Conservation (phyloP, 2,329 filamentous ascomycete genomes). For the Stachybotrys echinatus region DNA sequence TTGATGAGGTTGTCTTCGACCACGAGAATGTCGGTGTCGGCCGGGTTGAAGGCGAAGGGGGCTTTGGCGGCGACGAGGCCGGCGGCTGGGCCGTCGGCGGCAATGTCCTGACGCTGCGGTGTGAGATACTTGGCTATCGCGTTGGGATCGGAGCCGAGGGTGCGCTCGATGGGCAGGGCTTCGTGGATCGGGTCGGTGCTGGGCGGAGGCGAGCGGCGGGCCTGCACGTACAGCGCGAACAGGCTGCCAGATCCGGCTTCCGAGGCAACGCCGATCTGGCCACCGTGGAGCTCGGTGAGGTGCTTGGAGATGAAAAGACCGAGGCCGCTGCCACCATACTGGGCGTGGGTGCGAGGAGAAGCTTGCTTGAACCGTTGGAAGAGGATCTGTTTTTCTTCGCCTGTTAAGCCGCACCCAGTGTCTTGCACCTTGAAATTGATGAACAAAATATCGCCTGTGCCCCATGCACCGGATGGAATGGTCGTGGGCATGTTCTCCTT, state of each 20-base stretch:
- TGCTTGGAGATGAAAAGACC: slow-evolving; percentile 61
- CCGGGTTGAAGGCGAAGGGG: slow-evolving; percentile 15
- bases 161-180: neutral
- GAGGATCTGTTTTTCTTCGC: slow-evolving; percentile 58
- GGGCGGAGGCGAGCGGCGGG: slow-evolving; percentile 33
- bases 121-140: neutral
- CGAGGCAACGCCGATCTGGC: slow-evolving; percentile 58
- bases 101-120: slow-evolving; percentile 1
- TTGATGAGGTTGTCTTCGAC: slow-evolving; percentile 67
- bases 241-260: slow-evolving; percentile 52
- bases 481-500: slow-evolving; percentile 6
- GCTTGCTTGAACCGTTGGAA: slow-evolving; percentile 67
- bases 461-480: slow-evolving; percentile 21
- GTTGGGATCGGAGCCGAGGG: neutral
- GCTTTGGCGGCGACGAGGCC: neutral
- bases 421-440: slow-evolving; percentile 54
- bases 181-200: slow-evolving; percentile 7
- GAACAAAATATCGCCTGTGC: slow-evolving; percentile 25
- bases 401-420: slow-evolving; percentile 58
- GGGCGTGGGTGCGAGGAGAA: slow-evolving; percentile 40
- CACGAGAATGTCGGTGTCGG: slow-evolving; percentile 53
- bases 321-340: slow-evolving; percentile 59
- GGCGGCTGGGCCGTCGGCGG: neutral
- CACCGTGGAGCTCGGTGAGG: slow-evolving; percentile 59
- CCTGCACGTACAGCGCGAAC: slow-evolving; percentile 60